Conservation (phyloP, 371 early-diverging fungal species). For the Coemansia sp. region DNA sequence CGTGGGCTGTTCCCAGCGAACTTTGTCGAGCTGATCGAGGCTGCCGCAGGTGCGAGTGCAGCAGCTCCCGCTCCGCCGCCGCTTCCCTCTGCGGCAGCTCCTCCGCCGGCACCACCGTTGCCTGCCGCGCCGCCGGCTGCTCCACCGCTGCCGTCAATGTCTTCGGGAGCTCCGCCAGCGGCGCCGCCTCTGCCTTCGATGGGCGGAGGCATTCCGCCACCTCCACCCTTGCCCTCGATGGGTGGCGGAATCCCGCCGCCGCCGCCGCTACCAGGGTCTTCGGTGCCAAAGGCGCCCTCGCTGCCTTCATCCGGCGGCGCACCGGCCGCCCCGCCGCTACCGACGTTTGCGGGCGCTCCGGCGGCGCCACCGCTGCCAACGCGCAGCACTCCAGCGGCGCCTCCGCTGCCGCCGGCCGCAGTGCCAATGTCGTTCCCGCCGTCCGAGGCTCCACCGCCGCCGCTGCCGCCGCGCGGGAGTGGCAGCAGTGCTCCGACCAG, state of each 20-base stretch:
- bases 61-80: conserved; percentile 3
- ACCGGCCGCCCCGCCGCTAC: conserved; percentile 16
- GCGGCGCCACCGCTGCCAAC: conserved; percentile 20
- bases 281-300: neutral
- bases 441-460: conserved; percentile 15
- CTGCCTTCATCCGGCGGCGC: conserved; percentile 10
- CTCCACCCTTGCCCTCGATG: conserved; percentile 18
- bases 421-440: conserved; percentile 21
- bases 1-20: conserved; percentile 86
- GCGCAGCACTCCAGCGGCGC: conserved; percentile 16
- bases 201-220: neutral
- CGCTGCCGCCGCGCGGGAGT: conserved; percentile 26
- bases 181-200: conserved; percentile 8
- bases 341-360: conserved; percentile 2
- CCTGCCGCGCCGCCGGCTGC: neutral
- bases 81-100: neutral
- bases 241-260: conserved; percentile 29
- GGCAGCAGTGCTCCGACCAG: conserved; percentile 18
- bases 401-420: conserved; percentile 20
- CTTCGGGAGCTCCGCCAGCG: too few relatives aligned
- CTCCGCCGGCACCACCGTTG: conserved; percentile 11
- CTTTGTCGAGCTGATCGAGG: conserved; percentile 69
- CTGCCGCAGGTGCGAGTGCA: neutral
- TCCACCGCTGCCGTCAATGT: too few relatives aligned
- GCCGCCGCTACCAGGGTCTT: conserved; percentile 12